Evolutionary conservation across 192 early-diverging fungal species (phyloP), one percentile per base, ranked within the genome.

Genomic region (Backusella tuberculispora): DNA sequence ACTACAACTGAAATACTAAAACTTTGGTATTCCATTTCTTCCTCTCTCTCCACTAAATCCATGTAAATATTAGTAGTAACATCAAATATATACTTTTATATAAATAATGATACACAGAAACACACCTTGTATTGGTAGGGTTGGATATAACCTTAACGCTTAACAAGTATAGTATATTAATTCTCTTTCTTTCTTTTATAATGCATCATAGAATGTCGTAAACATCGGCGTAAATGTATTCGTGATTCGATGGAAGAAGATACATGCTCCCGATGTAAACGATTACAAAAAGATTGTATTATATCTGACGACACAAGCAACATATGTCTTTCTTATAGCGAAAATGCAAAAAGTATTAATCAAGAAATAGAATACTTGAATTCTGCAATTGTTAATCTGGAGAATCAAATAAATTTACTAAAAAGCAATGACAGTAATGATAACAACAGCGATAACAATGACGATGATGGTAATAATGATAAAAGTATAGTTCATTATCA

Each of bases 71-170:
- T 34, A 34, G 2, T 34, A 34, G 29, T 34, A 34, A 34, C 2
- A 34, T 0, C 29, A 34, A 34, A 34, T 34, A 34, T 34, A 34
- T 34, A 34, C 29, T 34, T 34, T 34, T 34, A 66, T 67, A 1
- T 74, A 71, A 29, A 65, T 37, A 40, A 15, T 42, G 42, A 37
- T 46, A 34, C 19, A 26, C 12, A 60, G 53, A 60, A 60, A 60
- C 10, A 60, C 19, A 60, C 53, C 53, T 26, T 60, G 53, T 60
- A 13, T 19, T 21, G 53, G 53, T 60, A 60, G 9, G 21, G 26
- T 26, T 12, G 24, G 10, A 56, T 12, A 24, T 60, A 10, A 24
- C 4, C 6, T 53, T 53, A 6, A 1, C 6, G 21, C 0, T 24
- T 26, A 19, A 26, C 10, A 50, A 19, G 6, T 50, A 8, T 17